Conservation (phyloP, 768 basidiomycete species). For the Leucosporidium creatinivorum region DNA sequence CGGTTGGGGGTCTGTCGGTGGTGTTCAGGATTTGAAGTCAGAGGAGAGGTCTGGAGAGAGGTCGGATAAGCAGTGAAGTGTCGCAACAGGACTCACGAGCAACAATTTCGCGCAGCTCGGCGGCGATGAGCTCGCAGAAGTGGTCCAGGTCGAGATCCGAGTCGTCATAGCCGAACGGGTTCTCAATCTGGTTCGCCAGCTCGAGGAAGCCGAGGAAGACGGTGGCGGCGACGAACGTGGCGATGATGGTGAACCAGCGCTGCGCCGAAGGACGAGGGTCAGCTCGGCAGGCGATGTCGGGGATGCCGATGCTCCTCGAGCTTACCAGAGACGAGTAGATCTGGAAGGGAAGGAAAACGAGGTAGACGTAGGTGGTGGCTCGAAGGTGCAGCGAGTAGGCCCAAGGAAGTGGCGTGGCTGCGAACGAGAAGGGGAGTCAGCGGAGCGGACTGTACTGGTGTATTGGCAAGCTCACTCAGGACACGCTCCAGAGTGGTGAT, state of each 20-base stretch:
- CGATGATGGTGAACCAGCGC: conserved; percentile 39
- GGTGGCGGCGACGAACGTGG: conserved; percentile 32
- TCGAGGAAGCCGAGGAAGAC: conserved; percentile 42
- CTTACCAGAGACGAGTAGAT: too few relatives aligned
- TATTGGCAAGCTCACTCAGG: conserved; percentile 5
- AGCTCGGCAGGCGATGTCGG: too few relatives aligned
- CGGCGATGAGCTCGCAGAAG: conserved; percentile 60
- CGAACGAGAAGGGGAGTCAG: background rate
- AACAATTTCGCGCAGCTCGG: conserved; percentile 63
- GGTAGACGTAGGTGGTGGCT: background rate
- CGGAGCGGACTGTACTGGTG: conserved; percentile 14
- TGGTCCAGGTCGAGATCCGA: conserved; percentile 48
- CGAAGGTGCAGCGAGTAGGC: conserved; percentile 30
- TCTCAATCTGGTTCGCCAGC: conserved; percentile 39
- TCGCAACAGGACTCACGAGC: conserved; percentile 41
- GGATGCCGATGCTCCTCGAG: background rate
- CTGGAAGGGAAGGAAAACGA: too few relatives aligned
- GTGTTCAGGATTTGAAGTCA: too few relatives aligned
- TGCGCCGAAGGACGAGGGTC: background rate
- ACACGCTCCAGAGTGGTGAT: conserved; percentile 40
- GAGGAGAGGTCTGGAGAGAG: too few relatives aligned
- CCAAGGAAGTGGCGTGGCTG: conserved; percentile 37
- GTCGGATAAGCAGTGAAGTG: too few relatives aligned
- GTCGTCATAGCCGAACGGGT: conserved; percentile 42
- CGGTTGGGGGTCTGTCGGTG: conserved; percentile 48